Evolutionary conservation across 2,329 filamentous ascomycete species (phyloP), one percentile per base, ranked within the genome.

Genomic region (Fusarium abutilonis): DNA sequence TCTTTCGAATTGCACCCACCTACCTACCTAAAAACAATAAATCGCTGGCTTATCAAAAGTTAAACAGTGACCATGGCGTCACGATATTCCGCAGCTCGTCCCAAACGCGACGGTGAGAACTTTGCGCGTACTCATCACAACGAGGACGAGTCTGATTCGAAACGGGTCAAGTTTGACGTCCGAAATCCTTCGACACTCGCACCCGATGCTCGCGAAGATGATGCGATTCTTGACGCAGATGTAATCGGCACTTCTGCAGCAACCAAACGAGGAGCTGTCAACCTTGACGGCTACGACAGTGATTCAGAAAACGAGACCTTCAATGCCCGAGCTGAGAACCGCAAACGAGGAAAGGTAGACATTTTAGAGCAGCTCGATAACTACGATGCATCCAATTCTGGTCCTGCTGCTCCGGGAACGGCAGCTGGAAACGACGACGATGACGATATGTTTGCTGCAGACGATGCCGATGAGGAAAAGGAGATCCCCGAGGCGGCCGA

Each of bases 261-360:
- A 9, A 91, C 92, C 1, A 97, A 97, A 75, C 91, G 95, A 62
- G 94, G 94, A 67, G 95, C 94, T 0, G 91, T 99, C 52, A 97
- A 98, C 72, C 87, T 99, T 36, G 95, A 98, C 72, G 95, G 95
- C 46, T 99, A 98, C 78, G 94, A 98, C 68, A 95, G 90, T 9
- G 95, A 99, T 76, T 96, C 94, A 3, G 87, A 90, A 48, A 94
- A 96, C 64, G 95, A 98, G 73, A 93, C 91, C 40, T 96, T 97
- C 75, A 86, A 95, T 67, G 85, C 84, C 29, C 86, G 91, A 47
- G 89, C 90, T 6, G 86, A 88, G 56, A 83, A 83, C 52, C 84
- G 82, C 63, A 79, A 77, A 49, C 80, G 73, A 55, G 79, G 79
- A 53, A 75, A 82, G n/a, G 79, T 83, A 8, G 77, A 82, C 55